Percentiles rank a stretch among this genome's conserved stretches.
These are phyloP conservation scores for Chloromonas sp. DNA, from an alignment of 163 green algal genomes.

Conservation along the genomic window DNA sequence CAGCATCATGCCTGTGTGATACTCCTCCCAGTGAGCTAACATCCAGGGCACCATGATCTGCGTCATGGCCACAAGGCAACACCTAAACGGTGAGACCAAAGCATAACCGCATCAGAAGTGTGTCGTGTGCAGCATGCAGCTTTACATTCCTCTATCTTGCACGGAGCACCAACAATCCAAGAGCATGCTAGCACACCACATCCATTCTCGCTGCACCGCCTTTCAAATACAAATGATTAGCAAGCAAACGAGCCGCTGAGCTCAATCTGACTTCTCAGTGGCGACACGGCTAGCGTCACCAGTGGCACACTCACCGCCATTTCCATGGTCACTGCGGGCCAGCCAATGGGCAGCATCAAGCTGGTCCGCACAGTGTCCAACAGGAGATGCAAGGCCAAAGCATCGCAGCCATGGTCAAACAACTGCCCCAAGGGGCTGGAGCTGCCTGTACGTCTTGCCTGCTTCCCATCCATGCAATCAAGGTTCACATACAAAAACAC, in stretches of 20 bases:
- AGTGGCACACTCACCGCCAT: neutral
- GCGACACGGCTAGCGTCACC: too few species aligned
- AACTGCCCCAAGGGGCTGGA: constrained; percentile 87
- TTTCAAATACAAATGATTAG: too few species aligned
- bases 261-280: too few species aligned
- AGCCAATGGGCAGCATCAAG: neutral
- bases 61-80: neutral
- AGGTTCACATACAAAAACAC: constrained; percentile 76
- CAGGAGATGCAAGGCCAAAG: constrained; percentile 40
- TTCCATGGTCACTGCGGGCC: neutral
- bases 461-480: constrained; percentile 46
- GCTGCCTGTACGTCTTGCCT: constrained; percentile 75
- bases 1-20: constrained; percentile 78
- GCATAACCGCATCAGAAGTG: too few species aligned
- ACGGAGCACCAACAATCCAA: too few species aligned
- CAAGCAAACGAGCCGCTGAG: too few species aligned
- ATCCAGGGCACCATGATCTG: constrained; percentile 74
- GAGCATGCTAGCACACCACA: too few species aligned
- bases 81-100: too few species aligned
- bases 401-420: constrained; percentile 93
- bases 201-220: too few species aligned
- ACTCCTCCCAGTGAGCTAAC: constrained; percentile 89
- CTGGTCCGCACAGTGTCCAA: neutral
- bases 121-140: too few species aligned
- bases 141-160: too few species aligned